Conservation (phyloP, 805 yeast genomes). For the Cyberlindnera mrakii region DNA sequence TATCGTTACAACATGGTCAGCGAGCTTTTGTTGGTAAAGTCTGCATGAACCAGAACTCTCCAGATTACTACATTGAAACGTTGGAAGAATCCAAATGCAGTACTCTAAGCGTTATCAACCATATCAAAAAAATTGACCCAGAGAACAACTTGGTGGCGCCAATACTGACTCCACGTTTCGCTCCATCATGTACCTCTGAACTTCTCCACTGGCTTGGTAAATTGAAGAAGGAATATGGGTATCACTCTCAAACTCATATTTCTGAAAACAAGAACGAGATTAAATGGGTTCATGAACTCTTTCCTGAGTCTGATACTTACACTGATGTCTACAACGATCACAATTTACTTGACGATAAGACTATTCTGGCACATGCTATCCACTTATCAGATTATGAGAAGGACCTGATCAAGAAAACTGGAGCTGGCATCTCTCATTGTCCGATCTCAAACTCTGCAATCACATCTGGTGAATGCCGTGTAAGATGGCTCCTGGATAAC, state of each 20-base stretch:
- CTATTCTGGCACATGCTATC: conserved; percentile 86
- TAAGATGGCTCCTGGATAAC: conserved; percentile 58
- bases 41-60: conserved; percentile 86
- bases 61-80: conserved; percentile 61
- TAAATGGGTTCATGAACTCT: conserved; percentile 61
- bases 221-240: conserved; percentile 37
- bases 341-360: conserved; percentile 52
- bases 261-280: conserved; percentile 76
- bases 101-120: conserved; percentile 51
- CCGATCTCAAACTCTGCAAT: conserved; percentile 87
- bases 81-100: conserved; percentile 46
- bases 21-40: conserved; percentile 89
- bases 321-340: conserved; percentile 71
- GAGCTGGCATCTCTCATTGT: conserved; percentile 83
- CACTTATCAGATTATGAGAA: conserved; percentile 67
- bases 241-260: conserved; percentile 88
- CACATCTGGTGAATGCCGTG: conserved; percentile 86
- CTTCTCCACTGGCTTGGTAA: conserved; percentile 60
- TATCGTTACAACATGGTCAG: conserved; percentile 65
- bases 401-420: conserved; percentile 42
- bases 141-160: conserved; percentile 52
- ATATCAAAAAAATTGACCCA: conserved; percentile 51
- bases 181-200: conserved; percentile 73
- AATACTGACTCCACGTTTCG: conserved; percentile 87
- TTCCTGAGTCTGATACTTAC: conserved; percentile 65